phyloP scores from a whole-genome alignment of 2,329 filamentous ascomycete species.

The Malbranchea zuffiana region DNA sequence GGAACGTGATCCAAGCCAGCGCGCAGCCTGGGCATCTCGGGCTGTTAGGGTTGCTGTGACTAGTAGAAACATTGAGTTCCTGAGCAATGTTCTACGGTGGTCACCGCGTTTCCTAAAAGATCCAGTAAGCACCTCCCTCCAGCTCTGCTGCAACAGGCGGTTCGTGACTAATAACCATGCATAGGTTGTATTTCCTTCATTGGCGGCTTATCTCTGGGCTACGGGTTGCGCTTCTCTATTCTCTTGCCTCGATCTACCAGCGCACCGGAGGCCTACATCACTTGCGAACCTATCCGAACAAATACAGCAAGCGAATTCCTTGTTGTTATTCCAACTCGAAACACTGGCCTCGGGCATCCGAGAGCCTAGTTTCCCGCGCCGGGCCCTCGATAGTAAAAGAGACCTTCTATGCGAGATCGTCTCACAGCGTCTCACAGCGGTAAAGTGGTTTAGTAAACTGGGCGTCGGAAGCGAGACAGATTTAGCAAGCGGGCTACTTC shows the following conservation, averaged over 20 bases:
- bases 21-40: neutral
- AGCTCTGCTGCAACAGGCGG: neutral
- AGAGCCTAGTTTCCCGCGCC: conserved; percentile 6
- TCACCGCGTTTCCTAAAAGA: conserved; percentile 11
- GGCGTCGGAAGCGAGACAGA: conserved; percentile 11
- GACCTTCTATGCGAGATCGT: neutral
- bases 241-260: conserved; percentile 4
- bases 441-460: conserved; percentile 6
- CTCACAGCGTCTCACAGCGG: neutral
- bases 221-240: neutral
- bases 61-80: conserved; percentile 5
- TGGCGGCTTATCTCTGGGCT: neutral
- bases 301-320: conserved; percentile 8
- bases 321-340: conserved; percentile 9
- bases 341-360: neutral
- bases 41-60: conserved; percentile 6
- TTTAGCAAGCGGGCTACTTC: conserved; percentile 12
- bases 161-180: neutral
- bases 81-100: conserved; percentile 9
- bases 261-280: conserved; percentile 3
- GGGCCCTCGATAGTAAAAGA: neutral
- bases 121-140: conserved; percentile 6
- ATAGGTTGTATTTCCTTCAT: neutral
- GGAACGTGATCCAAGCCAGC: conserved; percentile 2
- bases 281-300: conserved; percentile 1